Conservation (phyloP, 2,329 filamentous ascomycete genomes). For the Piedraia hortae region DNA sequence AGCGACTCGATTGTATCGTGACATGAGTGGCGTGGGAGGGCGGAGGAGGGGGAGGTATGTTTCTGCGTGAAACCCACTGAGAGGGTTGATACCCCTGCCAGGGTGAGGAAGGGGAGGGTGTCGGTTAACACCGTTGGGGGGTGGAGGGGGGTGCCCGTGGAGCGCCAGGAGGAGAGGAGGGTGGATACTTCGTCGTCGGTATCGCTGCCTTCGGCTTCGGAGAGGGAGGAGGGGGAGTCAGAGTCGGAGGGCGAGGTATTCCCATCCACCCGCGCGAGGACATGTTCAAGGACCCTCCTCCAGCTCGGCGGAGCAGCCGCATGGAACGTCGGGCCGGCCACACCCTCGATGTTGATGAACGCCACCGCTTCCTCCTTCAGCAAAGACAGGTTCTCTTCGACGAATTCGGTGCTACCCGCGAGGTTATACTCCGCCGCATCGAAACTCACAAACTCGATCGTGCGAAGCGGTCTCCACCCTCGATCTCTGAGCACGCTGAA, state of each 20-base stretch:
- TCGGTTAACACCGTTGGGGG: constrained; percentile 52
- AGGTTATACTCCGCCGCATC: constrained; percentile 82
- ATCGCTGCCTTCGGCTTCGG: too few species aligned
- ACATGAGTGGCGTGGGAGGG: constrained; percentile 50
- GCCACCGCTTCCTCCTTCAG: constrained; percentile 51
- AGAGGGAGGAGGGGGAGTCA: too few species aligned
- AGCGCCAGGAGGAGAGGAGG: constrained; percentile 54
- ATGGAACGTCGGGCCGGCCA: constrained; percentile 40
- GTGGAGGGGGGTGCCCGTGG: constrained; percentile 28
- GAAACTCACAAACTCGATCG: constrained; percentile 92
- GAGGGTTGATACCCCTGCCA: constrained; percentile 66
- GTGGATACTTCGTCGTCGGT: too few species aligned
- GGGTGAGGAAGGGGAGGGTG: constrained; percentile 71
- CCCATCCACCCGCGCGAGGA: constrained; percentile 40
- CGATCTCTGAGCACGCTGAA: constrained; percentile 49
- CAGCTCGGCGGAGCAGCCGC: constrained; percentile 64
- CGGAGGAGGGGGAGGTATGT: constrained; percentile 9
- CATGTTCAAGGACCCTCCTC: constrained; percentile 39
- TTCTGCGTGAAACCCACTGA: constrained; percentile 41
- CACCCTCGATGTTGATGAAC: constrained; percentile 79
- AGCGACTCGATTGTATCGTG: constrained; percentile 85
- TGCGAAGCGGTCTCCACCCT: constrained; percentile 79
- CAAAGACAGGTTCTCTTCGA: constrained; percentile 53
- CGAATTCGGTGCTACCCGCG: constrained; percentile 80
- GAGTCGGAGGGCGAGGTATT: too few species aligned